Base-by-base conservation (phyloP, 345 rosid genomes). In the Linum lewisii region DNA sequence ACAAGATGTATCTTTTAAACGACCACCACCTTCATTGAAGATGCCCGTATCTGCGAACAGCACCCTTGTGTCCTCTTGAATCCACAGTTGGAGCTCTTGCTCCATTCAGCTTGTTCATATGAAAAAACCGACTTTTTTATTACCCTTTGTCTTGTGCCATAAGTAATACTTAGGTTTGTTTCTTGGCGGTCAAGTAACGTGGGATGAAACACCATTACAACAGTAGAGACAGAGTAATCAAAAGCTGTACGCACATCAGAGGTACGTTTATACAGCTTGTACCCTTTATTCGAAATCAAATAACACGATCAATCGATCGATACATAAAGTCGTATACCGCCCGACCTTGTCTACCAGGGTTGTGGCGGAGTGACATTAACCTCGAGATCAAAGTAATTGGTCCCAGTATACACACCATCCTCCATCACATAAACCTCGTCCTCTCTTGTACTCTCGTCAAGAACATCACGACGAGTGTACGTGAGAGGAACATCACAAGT, bases 1-100 rank as follows among this genome's bases (percentile, higher is more conserved):
- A 93, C 77, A 93, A 89, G 75, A 87, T 93, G 94, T 86, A n/a
- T 81, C 89, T 29, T 81, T 86, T 63, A 78, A 77, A 69, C 78
- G 69, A 22, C 69, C 54, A 61, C 2, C 62, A 24, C 64, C 79
- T 1, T 49, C 38, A 7, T 63, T 65, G 5, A 29, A 13, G 25
- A 51, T 66, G 69, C 64, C 82, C 10, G 62, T 60, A 16, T 1
- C 45, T 10, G 11, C 45, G 45, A 66, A 72, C 54, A 72, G 52
- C 54, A 69, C 62, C 24, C 38, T 58, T 0, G 77, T 79, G 62
- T 71, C 80, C 15, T 83, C 78, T 42, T 84, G 74, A 82, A 49
- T 15, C 11, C 11, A 15, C 11, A 8, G 38, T 1, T 0, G 10
- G 38, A 8, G 45, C n/a, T n/a, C n/a, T 26, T 26, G 32, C 32